Evolutionary conservation across 2,329 filamentous ascomycete species (phyloP).

Genomic region (Fusarium fujikuroi): DNA sequence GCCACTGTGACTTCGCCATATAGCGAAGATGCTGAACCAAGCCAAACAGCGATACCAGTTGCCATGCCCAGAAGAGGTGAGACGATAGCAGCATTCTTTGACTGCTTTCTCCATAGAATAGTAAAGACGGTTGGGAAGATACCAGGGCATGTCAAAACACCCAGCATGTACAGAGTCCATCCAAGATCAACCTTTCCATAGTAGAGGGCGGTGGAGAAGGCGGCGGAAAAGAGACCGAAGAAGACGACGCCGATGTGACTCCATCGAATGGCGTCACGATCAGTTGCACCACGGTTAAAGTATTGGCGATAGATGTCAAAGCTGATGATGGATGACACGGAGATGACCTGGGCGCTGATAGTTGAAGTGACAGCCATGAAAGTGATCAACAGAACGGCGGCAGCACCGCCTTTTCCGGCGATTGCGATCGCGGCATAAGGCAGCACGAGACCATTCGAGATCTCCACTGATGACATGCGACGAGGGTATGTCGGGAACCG

Average conservation of each 20-base stretch:
- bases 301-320: slow-evolving; percentile 66
- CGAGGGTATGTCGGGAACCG: slow-evolving; percentile 65
- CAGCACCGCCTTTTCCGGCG: slow-evolving; percentile 76
- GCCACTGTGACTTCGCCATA: slow-evolving; percentile 60
- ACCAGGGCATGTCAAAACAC: slow-evolving; percentile 63
- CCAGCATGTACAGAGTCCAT: slow-evolving; percentile 66
- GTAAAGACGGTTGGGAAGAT: slow-evolving; percentile 65
- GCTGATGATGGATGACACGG: slow-evolving; percentile 63
- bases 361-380: slow-evolving; percentile 81
- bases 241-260: slow-evolving; percentile 64
- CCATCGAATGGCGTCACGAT: slow-evolving; percentile 61
- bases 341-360: slow-evolving; percentile 62
- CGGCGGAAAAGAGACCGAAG: slow-evolving; percentile 62
- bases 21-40: slow-evolving; percentile 58
- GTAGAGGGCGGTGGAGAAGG: slow-evolving; percentile 63
- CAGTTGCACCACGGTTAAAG: slow-evolving; percentile 57
- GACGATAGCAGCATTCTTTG: slow-evolving; percentile 59
- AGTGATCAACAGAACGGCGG: slow-evolving; percentile 73
- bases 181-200: slow-evolving; percentile 64
- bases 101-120: slow-evolving; percentile 63
- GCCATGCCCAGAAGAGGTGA: slow-evolving; percentile 61
- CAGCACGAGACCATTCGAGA: slow-evolving; percentile 74
- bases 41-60: slow-evolving; percentile 64
- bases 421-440: slow-evolving; percentile 76
- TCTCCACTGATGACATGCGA: slow-evolving; percentile 68